These are phyloP conservation scores for Fusarium liriodendri DNA, from an alignment of 2,329 filamentous ascomycete genomes.

Conservation along the genomic window DNA sequence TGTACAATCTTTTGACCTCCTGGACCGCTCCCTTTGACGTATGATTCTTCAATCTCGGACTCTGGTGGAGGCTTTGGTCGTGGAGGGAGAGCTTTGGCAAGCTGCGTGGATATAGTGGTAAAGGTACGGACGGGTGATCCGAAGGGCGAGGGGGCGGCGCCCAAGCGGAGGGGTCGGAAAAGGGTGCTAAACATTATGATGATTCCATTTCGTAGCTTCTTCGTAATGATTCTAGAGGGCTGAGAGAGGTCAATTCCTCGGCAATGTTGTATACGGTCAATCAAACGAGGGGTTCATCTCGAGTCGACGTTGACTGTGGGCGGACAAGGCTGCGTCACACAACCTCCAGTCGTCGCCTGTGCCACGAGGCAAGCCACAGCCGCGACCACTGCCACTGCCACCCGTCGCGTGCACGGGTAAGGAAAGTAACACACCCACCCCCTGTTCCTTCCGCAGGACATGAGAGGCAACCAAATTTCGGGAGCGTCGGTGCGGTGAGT, in stretches of 20 bases:
- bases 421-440: neutral
- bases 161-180: slow-evolving; percentile 14
- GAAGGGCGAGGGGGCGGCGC: neutral
- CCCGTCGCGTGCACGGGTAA: neutral
- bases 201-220: neutral
- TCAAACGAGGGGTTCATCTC: slow-evolving; percentile 2
- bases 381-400: neutral
- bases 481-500: slow-evolving; percentile 35
- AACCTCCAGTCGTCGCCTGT: neutral
- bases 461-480: slow-evolving; percentile 33
- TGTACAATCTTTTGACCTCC: slow-evolving; percentile 93
- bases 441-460: neutral
- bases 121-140: slow-evolving; percentile 41
- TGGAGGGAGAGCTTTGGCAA: slow-evolving; percentile 74
- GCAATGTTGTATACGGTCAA: neutral
- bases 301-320: slow-evolving; percentile 12
- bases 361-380: slow-evolving; percentile 32
- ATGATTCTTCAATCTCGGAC: slow-evolving; percentile 82
- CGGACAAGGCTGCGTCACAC: slow-evolving; percentile 16
- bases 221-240: rapidly evolving
- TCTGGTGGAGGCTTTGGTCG: slow-evolving; percentile 79
- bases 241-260: neutral
- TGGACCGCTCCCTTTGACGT: slow-evolving; percentile 91
- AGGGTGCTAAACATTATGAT: slow-evolving; percentile 18
- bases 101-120: slow-evolving; percentile 44